Conservation (phyloP, 495 filamentous ascomycete species). For the Amphirosellinia nigrospora region DNA sequence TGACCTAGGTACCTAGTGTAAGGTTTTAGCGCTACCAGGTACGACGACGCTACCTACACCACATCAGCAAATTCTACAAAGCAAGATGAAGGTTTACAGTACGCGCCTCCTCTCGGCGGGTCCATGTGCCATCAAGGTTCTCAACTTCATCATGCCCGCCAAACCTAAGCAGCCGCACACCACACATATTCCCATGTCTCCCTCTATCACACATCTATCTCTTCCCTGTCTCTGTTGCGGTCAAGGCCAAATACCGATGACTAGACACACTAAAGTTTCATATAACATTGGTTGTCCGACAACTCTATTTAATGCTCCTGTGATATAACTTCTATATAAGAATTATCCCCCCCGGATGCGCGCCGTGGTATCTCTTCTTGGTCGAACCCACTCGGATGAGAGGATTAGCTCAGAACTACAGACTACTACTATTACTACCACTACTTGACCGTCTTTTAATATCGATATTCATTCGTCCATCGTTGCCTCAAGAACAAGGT, state of each 20-base stretch:
- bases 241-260: not conserved
- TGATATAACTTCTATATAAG: conserved; percentile 9
- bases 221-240: not conserved
- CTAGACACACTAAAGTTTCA: not conserved
- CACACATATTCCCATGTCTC: conserved; percentile 6
- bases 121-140: conserved; percentile 27
- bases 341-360: not conserved
- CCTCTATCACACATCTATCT: not conserved
- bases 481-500: not conserved
- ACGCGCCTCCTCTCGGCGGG: conserved; percentile 7
- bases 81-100: conserved; percentile 1
- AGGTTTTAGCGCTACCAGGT: not conserved
- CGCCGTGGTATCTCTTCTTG: not conserved
- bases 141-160: conserved; percentile 22
- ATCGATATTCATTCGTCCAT: not conserved
- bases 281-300: not conserved
- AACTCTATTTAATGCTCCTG: not conserved
- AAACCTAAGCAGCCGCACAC: not conserved
- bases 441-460: not conserved
- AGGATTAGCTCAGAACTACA: not conserved
- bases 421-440: no score
- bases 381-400: not conserved
- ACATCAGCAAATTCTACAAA: not conserved
- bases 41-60: not conserved
- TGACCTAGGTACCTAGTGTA: no score